Evolutionary conservation across 441 rosid species (phyloP), one percentile per base, ranked within the genome.

Genomic region (Biscutella laevigata): DNA sequence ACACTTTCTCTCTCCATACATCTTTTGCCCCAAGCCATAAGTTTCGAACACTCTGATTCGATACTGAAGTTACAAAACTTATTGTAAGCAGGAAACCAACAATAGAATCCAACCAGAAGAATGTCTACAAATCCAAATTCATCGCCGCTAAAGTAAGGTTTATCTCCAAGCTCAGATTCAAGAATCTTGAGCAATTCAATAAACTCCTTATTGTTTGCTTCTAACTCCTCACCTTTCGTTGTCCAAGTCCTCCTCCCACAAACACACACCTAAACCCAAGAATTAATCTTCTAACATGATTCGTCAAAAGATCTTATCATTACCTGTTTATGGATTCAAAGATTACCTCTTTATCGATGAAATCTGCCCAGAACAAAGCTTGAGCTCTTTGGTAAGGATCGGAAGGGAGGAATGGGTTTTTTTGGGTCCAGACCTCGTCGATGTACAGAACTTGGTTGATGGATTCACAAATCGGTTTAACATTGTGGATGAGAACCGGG

Each of bases 401-500:
- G 2, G 72, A 62, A 53, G 73, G 62, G 4, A 72, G 59, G 20
- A 72, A 0, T 1, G 71, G 62, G 34, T 46, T 45, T 10, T 12
- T 28, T 16, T 64, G 11, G 9, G 51, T 16, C 73, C 73, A 72
- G 11, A 64, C 61, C 56, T 73, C 67, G 13, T 73, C 74, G 3
- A 73, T 53, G 49, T 73, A 73, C 26, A 69, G 56, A 2, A 69
- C 66, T 0, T 33, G 29, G 50, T 64, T 47, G 52, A 73, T 54
- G 9, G 74, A 68, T 38, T 69, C 77, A n/a, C 74, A 68, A 5
- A 72, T 16, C 7, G 77, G 52, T 49, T 46, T 59, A 10, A 73
- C 71, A 3, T 68, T 60, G 26, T 70, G 67, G 11, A 70, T 64
- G 1, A 70, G 45, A 59, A 59, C 67, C 32, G 74, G 70, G 15